Evolutionary conservation across 768 basidiomycete genomes (phyloP).

Genomic region (Lentinula detonsa): DNA sequence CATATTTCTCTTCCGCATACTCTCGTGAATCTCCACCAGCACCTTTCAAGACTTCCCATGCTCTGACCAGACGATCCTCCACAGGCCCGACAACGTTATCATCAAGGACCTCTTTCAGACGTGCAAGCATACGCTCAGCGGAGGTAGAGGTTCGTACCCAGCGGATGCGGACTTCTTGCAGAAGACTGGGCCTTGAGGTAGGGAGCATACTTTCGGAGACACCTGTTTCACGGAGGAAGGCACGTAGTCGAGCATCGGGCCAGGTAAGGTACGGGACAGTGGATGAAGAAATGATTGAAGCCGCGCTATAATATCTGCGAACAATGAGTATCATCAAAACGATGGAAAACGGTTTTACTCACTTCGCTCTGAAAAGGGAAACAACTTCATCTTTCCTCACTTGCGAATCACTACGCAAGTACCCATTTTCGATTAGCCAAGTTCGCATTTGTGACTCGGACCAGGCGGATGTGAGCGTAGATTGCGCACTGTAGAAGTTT

Average conservation of each 20-base stretch:
- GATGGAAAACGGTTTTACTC: not conserved
- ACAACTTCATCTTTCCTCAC: constrained; percentile 73
- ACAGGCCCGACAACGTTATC: constrained; percentile 57
- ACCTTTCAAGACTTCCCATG: constrained; percentile 41
- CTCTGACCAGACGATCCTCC: constrained; percentile 62
- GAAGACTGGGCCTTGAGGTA: constrained; percentile 62
- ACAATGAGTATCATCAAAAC: constrained; percentile 1
- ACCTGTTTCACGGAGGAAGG: constrained; percentile 79
- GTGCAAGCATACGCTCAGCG: constrained; percentile 51
- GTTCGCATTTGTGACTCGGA: constrained; percentile 61
- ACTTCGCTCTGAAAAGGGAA: constrained; percentile 69
- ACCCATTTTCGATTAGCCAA: constrained; percentile 70
- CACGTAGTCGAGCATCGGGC: constrained; percentile 91
- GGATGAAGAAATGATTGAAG: constrained; percentile 7
- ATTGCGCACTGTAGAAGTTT: constrained; percentile 57
- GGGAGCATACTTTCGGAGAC: constrained; percentile 64
- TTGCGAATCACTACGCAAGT: constrained; percentile 52
- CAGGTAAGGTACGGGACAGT: constrained; percentile 72
- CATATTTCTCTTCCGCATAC: constrained; percentile 20
- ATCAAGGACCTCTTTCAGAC: constrained; percentile 61
- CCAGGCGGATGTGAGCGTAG: constrained; percentile 67
- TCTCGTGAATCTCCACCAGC: constrained; percentile 20
- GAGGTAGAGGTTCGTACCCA: constrained; percentile 63
- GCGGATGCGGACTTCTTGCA: constrained; percentile 78
- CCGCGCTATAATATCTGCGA: constrained; percentile 32